Percentiles rank a stretch among this genome's conserved stretches.
Evolutionary conservation across 1,139 yeast species (phyloP).

Genomic region (Suhomyces kunorum): DNA sequence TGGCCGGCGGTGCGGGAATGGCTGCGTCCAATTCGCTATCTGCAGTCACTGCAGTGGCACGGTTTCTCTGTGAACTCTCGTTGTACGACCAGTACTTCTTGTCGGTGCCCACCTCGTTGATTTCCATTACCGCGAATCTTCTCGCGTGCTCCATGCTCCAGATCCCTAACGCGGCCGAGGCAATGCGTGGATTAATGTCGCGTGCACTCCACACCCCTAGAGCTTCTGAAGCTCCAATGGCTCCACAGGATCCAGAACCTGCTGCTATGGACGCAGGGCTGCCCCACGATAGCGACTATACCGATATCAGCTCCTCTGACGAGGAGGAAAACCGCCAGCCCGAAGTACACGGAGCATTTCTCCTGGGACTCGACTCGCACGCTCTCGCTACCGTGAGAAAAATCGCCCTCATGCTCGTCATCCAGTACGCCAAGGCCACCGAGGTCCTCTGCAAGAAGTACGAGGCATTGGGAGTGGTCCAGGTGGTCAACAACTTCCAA

Average conservation of each 20-base stretch:
- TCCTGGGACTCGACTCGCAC: conserved; percentile 49
- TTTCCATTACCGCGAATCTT: conserved; percentile 69
- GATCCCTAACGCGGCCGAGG: conserved; percentile 39
- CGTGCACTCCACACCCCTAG: conserved; percentile 3
- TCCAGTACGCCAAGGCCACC: conserved; percentile 50
- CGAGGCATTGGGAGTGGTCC: conserved; percentile 45
- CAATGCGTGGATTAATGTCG: conserved; percentile 29
- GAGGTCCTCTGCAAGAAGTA: conserved; percentile 59
- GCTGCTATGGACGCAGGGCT: conserved; percentile 9
- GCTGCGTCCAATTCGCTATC: conserved; percentile 31
- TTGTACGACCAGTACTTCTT: conserved; percentile 71
- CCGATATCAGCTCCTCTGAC: conserved; percentile 18
- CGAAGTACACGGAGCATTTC: conserved; percentile 48
- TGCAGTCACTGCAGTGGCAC: conserved; percentile 56
- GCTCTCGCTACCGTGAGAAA: conserved; percentile 47
- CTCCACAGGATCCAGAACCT: conserved; percentile 9
- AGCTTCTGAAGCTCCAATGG: conserved; percentile 10
- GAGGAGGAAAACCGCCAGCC: conserved; percentile 46
- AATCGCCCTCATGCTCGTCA: conserved; percentile 47
- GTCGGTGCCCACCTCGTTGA: conserved; percentile 57
- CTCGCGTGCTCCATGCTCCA: conserved; percentile 70
- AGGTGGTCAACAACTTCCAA: conserved; percentile 39
- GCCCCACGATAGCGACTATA: conserved; percentile 17
- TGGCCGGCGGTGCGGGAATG: conserved; percentile 1
- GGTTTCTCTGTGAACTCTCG: conserved; percentile 76